phyloP scores from a whole-genome alignment of 495 filamentous ascomycete species.

The Margaritispora aquatica region DNA sequence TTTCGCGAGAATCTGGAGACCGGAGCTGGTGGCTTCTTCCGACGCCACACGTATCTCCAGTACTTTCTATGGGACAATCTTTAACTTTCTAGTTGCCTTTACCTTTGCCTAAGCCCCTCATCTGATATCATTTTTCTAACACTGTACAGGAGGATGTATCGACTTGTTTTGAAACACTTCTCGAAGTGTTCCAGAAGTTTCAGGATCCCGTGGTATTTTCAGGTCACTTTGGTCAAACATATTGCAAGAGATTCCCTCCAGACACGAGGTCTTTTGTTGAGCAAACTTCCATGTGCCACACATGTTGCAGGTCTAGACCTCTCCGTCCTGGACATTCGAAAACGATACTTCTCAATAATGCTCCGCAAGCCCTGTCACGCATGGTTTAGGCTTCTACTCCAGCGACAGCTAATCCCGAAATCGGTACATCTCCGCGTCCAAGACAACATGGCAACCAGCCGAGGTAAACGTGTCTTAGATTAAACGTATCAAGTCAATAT shows the following conservation, averaged over 20 bases:
- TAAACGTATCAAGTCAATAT: background rate
- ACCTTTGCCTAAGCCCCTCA: too few relatives aligned
- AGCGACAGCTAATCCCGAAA: slow-evolving; percentile 5
- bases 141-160: background rate
- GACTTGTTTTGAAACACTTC: background rate
- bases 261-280: background rate
- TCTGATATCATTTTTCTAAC: background rate
- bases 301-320: background rate
- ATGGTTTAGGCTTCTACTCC: background rate
- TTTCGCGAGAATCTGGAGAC: background rate
- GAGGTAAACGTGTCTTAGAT: background rate
- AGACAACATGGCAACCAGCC: background rate
- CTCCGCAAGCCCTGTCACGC: slow-evolving; percentile 2
- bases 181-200: background rate
- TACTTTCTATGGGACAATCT: background rate
- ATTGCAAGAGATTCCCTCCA: background rate
- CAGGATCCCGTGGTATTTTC: background rate
- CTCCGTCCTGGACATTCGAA: background rate
- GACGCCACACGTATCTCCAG: background rate
- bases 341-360: background rate
- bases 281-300: background rate
- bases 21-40: background rate
- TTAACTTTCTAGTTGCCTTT: background rate
- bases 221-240: background rate
- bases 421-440: slow-evolving; percentile 13